Conservation (phyloP, 371 early-diverging fungal species). For the Haplosporangium sp. region DNA sequence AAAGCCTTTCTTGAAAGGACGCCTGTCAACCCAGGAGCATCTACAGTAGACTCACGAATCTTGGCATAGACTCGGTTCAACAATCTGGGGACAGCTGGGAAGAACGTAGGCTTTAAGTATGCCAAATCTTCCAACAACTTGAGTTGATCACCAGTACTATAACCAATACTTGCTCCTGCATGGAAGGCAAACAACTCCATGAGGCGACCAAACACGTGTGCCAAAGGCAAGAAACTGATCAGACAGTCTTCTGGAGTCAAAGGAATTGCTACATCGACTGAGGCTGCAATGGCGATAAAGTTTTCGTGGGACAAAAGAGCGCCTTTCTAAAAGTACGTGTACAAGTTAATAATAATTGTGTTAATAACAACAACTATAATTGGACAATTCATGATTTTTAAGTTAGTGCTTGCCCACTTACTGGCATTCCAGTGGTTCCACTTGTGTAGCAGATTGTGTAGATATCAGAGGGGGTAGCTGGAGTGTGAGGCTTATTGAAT, state of each 20-base stretch:
- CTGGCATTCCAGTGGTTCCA: constrained; percentile 89
- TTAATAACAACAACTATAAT: neutral
- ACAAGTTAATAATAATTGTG: neutral
- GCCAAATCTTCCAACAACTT: constrained; percentile 85
- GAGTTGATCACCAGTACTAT: constrained; percentile 85
- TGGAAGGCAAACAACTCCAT: constrained; percentile 62
- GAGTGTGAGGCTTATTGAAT: constrained; percentile 54
- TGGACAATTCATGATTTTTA: neutral
- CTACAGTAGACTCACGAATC: constrained; percentile 73
- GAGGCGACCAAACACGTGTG: constrained; percentile 91
- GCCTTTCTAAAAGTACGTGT: constrained; percentile 61
- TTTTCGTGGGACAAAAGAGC: constrained; percentile 76
- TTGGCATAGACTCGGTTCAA: constrained; percentile 90
- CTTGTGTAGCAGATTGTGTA: constrained; percentile 97
- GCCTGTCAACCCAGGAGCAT: constrained; percentile 71
- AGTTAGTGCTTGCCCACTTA: constrained; percentile 5
- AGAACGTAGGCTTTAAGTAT: constrained; percentile 85
- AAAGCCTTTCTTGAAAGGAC: constrained; percentile 76
- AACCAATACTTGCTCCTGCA: constrained; percentile 77
- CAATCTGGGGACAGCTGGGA: constrained; percentile 91
- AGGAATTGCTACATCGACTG: constrained; percentile 27
- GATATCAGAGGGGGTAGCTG: constrained; percentile 68
- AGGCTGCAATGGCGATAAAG: constrained; percentile 57
- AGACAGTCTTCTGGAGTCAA: constrained; percentile 56
- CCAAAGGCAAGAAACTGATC: constrained; percentile 85